A percentile compares a stretch with the other conserved stretches of the same genome.
Conservation (phyloP, 345 rosid genomes). For the Corchorus olitorius region DNA sequence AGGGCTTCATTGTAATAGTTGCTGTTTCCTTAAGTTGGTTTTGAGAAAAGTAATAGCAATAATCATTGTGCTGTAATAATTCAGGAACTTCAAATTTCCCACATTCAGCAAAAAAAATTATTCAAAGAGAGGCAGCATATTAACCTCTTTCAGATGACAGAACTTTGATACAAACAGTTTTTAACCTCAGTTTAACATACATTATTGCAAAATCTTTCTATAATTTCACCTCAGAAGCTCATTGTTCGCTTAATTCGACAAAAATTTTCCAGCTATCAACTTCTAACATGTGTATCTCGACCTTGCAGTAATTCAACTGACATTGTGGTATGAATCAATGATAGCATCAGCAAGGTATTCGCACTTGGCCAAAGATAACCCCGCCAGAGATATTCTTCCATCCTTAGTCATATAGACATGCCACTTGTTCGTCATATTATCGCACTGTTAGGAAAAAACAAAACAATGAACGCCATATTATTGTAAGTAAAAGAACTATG, state of each 20-base stretch:
- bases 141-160: neutral
- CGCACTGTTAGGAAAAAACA: conserved; percentile 47
- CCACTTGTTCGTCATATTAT: conserved; percentile 92
- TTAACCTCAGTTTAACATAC: neutral
- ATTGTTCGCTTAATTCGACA: conserved; percentile 16
- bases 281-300: conserved; percentile 1
- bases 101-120: too few relatives aligned
- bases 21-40: too few relatives aligned
- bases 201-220: conserved; percentile 27
- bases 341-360: conserved; percentile 93
- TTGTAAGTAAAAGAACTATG: neutral
- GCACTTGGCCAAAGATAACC: conserved; percentile 88
- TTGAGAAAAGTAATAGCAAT: too few relatives aligned
- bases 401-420: conserved; percentile 95
- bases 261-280: conserved; percentile 15
- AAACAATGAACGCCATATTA: neutral
- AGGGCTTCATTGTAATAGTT: too few relatives aligned
- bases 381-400: conserved; percentile 92
- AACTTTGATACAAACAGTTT: neutral
- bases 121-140: neutral
- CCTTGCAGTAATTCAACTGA: conserved; percentile 41
- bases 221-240: neutral
- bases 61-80: too few relatives aligned
- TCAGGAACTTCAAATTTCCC: too few relatives aligned
- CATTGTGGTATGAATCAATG: conserved; percentile 77